Evolutionary conservation across 1,284 basidiomycete genomes (phyloP).

Genomic region (Sphaerobolus stellatus): DNA sequence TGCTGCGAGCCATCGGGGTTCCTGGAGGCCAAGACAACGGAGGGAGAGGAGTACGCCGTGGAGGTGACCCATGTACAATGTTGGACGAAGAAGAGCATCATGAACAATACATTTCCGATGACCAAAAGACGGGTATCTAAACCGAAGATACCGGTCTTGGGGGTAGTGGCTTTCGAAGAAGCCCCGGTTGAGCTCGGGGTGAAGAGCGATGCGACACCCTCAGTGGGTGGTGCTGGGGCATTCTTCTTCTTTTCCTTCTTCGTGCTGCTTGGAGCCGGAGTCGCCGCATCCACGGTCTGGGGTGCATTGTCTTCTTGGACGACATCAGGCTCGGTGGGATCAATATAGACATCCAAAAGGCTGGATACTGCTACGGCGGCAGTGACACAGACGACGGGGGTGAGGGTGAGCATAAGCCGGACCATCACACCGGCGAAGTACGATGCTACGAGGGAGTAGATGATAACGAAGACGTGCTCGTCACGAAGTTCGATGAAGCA

Average conservation of each 20-base stretch:
- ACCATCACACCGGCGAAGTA: slow-evolving; percentile 99
- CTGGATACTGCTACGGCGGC: slow-evolving; percentile 90
- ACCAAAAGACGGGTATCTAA: slow-evolving; percentile 82
- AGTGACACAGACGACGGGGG: slow-evolving; percentile 88
- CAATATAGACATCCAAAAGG: slow-evolving; percentile 88
- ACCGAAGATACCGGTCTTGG: slow-evolving; percentile 72
- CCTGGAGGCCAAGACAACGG: slow-evolving; percentile 87
- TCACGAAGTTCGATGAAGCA: slow-evolving; percentile 95
- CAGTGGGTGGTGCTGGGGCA: slow-evolving; percentile 29
- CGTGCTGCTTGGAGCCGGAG: slow-evolving; percentile 31
- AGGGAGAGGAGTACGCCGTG: slow-evolving; percentile 95
- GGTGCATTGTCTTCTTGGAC: slow-evolving; percentile 32
- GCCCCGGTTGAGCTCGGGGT: slow-evolving; percentile 3
- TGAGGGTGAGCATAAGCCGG: slow-evolving; percentile 90
- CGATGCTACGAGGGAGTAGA: slow-evolving; percentile 93
- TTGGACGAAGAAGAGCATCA: slow-evolving; percentile 88
- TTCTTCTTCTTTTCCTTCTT: slow-evolving; percentile 66
- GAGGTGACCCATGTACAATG: slow-evolving; percentile 99
- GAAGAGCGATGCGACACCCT: slow-evolving; percentile 5
- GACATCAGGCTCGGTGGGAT: slow-evolving; percentile 59
- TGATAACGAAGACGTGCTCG: slow-evolving; percentile 98
- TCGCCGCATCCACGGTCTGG: slow-evolving; percentile 26
- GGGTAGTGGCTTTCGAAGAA: slow-evolving; percentile 11
- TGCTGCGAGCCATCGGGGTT: slow-evolving; percentile 86
- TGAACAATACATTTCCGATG: slow-evolving; percentile 71